Conservation (phyloP, 352 stramenopile species). For the Phytophthora syringae region DNA sequence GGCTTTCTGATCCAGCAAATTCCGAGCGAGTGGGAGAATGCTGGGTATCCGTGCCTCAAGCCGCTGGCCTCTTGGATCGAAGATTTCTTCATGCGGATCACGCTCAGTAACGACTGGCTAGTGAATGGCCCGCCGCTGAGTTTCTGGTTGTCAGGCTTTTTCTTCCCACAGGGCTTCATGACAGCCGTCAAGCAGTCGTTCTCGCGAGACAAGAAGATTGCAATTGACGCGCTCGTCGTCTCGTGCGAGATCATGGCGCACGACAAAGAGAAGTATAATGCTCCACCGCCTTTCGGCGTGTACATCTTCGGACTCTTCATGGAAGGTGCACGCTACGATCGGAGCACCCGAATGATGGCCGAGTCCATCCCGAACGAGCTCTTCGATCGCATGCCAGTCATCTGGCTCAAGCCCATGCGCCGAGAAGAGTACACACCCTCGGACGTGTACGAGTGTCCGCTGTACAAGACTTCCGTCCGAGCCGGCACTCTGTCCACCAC, state of each 20-base stretch:
- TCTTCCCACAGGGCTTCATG: conserved; percentile 97
- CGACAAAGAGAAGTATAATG: conserved; percentile 73
- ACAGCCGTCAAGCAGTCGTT: conserved; percentile 95
- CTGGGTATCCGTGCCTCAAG: conserved; percentile 93
- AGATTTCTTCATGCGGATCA: conserved; percentile 91
- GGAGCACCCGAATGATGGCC: conserved; percentile 72
- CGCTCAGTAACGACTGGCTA: conserved; percentile 88
- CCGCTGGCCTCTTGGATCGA: conserved; percentile 92
- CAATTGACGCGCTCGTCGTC: conserved; percentile 92
- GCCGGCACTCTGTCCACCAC: conserved; percentile 93
- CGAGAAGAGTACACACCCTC: conserved; percentile 75
- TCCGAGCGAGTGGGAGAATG: conserved; percentile 87
- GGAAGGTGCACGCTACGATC: conserved; percentile 93
- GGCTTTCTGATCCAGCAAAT: conserved; percentile 92
- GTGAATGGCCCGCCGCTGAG: conserved; percentile 75
- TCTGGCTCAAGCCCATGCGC: conserved; percentile 90
- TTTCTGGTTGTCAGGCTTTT: conserved; percentile 95
- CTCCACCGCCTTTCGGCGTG: conserved; percentile 79
- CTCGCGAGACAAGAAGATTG: conserved; percentile 89
- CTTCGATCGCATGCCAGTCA: conserved; percentile 92
- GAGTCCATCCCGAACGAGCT: conserved; percentile 91
- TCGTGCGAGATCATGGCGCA: conserved; percentile 82
- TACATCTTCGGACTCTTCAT: conserved; percentile 96
- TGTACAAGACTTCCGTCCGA: conserved; percentile 94
- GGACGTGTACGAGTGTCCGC: conserved; percentile 90